Base-by-base conservation (phyloP, 2,329 filamentous ascomycete species). In the Microcyclospora pomicola region DNA sequence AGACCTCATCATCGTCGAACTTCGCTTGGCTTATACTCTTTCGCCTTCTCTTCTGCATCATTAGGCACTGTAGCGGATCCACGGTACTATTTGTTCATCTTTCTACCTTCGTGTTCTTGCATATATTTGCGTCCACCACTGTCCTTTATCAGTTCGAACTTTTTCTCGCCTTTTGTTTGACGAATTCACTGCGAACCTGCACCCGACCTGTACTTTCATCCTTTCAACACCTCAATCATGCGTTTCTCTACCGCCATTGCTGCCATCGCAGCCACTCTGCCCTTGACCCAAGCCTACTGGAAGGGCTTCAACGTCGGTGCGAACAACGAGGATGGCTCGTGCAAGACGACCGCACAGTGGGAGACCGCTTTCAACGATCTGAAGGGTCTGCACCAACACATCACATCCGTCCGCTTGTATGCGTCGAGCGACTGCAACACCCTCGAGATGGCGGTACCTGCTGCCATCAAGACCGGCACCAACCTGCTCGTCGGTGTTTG, bases 401-500 rank as follows among this genome's bases (percentile, higher is more conserved):
- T 76, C 64, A 72, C 67, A 50, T 63, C 70, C 41, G 68, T 75
- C 47, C 72, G 76, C 37, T 65, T 80, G 27, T 80, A 82, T 67
- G 82, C 79, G 56, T 69, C 53, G 65, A 73, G 60, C 66, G 67
- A 70, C 49, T 71, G 66, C 53, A 61, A 66, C 43, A 65, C 66
- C 7, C 62, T 70, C 35, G 59, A 55, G 40, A 63, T 65, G 39
- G 66, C 66, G 13, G 64, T 69, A 1, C 66, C 67, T 13, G 77
- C 77, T 28, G 77, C 77, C 50, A 65, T 78, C 33, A 62, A 67
- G 42, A 75, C 73, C 43, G 65, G 75, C 32, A 75, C 72, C 13
- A 61, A 69, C 46, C 61, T 82, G 33, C 71, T 81, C 28, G 73
- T 78, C 36, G 77, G 77, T 45, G 63, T 80, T 52, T 82, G 77